Conservation (phyloP, 2,329 filamentous ascomycete genomes). For the Xylariaceae sp. region DNA sequence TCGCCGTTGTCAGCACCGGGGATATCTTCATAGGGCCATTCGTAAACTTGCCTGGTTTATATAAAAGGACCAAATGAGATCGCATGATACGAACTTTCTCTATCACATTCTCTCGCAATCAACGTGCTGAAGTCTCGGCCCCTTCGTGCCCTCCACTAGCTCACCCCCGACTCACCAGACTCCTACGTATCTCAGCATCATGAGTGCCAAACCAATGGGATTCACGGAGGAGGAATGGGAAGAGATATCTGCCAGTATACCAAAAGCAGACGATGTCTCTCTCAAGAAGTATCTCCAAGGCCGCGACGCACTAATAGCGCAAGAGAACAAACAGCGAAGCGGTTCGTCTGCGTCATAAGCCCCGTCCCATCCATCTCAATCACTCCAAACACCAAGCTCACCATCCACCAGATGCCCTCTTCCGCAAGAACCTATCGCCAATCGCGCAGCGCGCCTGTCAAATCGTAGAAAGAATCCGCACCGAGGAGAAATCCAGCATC, state of each 20-base stretch:
- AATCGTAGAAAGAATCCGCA: slow-evolving; percentile 77
- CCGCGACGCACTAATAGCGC: slow-evolving; percentile 69
- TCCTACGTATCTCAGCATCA: neutral
- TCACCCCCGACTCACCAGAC: neutral
- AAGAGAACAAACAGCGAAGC: slow-evolving; percentile 80
- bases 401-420: slow-evolving; percentile 57
- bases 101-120: neutral
- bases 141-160: neutral
- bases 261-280: slow-evolving; percentile 65
- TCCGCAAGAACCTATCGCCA: slow-evolving; percentile 72
- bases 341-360: slow-evolving; percentile 48
- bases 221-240: slow-evolving; percentile 57
- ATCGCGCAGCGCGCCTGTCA: slow-evolving; percentile 73
- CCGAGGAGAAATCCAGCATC: slow-evolving; percentile 69
- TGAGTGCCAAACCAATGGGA: slow-evolving; percentile 9
- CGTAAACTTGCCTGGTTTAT: neutral
- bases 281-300: slow-evolving; percentile 79
- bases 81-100: neutral
- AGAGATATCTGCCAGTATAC: slow-evolving; percentile 55
- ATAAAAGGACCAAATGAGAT: neutral
- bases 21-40: too few species aligned
- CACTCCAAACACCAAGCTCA: slow-evolving; percentile 9
- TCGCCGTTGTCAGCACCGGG: too few species aligned
- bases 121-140: neutral
- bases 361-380: slow-evolving; percentile 18